Evolutionary conservation across 108 stramenopile genomes (phyloP).

Genomic region (Stephanodiscus minutulus): DNA sequence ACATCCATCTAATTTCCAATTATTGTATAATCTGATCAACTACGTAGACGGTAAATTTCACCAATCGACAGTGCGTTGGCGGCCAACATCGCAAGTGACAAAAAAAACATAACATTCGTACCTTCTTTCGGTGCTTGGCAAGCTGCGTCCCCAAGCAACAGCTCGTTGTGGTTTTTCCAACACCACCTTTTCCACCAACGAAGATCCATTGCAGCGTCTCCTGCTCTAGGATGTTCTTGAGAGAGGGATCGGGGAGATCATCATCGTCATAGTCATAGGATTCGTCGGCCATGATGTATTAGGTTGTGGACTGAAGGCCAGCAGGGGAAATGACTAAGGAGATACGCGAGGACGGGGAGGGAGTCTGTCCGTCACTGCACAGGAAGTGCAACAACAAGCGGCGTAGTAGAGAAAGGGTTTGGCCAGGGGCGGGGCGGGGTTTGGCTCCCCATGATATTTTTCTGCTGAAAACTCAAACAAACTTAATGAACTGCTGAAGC

Average conservation of each 20-base stretch:
- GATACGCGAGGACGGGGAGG: too few relatives aligned
- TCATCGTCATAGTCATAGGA: constrained; percentile 68
- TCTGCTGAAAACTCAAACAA: too few relatives aligned
- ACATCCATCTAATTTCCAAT: too few relatives aligned
- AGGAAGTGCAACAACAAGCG: too few relatives aligned
- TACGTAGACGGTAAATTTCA: too few relatives aligned
- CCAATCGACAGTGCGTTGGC: not conserved
- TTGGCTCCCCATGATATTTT: too few relatives aligned
- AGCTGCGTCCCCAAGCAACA: constrained; percentile 95
- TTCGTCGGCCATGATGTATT: constrained; percentile 39
- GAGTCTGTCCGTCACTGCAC: too few relatives aligned
- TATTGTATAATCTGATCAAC: too few relatives aligned
- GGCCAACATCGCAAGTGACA: constrained; percentile 1
- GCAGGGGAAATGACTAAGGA: not conserved
- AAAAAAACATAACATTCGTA: constrained; percentile 21
- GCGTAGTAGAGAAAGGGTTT: too few relatives aligned
- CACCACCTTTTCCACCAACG: constrained; percentile 99
- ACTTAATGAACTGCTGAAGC: too few relatives aligned
- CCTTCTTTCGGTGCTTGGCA: constrained; percentile 84
- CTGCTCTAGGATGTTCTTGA: constrained; percentile 96
- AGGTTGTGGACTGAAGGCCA: not conserved
- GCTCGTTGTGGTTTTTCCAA: constrained; percentile 98
- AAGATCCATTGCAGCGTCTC: constrained; percentile 98
- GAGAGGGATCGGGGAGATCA: constrained; percentile 85
- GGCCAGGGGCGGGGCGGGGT: too few relatives aligned